Evolutionary conservation across 2,329 filamentous ascomycete genomes (phyloP).

Genomic region (Aspergillus viridinutans): DNA sequence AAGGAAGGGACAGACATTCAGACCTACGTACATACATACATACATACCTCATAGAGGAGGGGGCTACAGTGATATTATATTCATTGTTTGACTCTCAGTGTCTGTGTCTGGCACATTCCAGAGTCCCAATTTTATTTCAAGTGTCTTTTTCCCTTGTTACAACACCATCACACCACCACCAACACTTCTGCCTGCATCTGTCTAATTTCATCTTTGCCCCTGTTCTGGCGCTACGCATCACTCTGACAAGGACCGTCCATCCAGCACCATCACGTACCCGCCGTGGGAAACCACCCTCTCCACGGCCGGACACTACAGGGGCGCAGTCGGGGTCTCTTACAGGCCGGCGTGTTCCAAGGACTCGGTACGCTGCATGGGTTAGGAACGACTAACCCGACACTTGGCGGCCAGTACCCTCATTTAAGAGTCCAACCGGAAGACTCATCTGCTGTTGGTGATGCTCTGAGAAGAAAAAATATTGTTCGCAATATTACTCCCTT

Average conservation of each 20-base stretch:
- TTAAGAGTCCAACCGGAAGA: conserved; percentile 16
- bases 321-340: conserved; percentile 17
- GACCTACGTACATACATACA: not conserved
- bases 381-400: conserved; percentile 17
- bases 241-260: conserved; percentile 1
- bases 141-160: not conserved
- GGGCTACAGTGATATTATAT: not conserved
- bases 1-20: not conserved
- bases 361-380: conserved; percentile 23
- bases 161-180: not conserved
- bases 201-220: conserved; percentile 2
- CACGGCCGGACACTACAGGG: conserved; percentile 10
- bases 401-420: conserved; percentile 13
- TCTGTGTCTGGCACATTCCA: not conserved
- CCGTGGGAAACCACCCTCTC: conserved; percentile 12
- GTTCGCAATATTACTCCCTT: not conserved
- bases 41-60: not conserved
- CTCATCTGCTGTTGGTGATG: conserved; percentile 18
- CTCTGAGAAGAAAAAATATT: not conserved
- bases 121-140: not conserved
- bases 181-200: not conserved
- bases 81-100: not conserved
- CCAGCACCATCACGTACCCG: conserved; percentile 14
- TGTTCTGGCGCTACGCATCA: conserved; percentile 16
- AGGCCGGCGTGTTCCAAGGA: conserved; percentile 17